A percentile compares a stretch with the other conserved stretches of the same genome.
phyloP scores from a whole-genome alignment of 208 protist genomes.

The Acanthamoeba sp. region DNA sequence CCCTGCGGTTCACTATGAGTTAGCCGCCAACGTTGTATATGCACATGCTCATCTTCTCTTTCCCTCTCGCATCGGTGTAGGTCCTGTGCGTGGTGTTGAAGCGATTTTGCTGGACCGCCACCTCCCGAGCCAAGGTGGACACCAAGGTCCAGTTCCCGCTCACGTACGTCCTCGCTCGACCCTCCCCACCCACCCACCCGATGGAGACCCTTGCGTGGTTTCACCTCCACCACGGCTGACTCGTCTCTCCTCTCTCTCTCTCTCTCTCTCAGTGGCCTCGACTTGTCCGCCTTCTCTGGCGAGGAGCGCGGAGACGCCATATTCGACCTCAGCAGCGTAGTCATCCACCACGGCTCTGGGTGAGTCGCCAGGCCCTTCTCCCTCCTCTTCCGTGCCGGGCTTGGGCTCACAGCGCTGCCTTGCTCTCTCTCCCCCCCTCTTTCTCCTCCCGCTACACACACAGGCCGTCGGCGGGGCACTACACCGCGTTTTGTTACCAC shows the following conservation, averaged over 20 bases:
- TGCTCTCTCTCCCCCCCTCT: background rate
- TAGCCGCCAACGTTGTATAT: background rate
- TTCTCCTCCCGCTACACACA: background rate
- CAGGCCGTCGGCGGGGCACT: constrained; percentile 9
- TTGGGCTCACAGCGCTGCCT: too few relatives aligned
- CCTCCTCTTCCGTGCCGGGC: background rate
- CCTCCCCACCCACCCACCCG: too few relatives aligned
- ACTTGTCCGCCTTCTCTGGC: background rate
- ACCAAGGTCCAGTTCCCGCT: constrained; percentile 58
- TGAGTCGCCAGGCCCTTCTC: background rate
- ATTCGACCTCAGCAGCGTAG: constrained; percentile 40
- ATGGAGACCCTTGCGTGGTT: too few relatives aligned
- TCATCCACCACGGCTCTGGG: constrained; percentile 60
- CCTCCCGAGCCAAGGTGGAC: constrained; percentile 43
- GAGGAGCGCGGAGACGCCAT: constrained; percentile 1
- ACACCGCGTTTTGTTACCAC: constrained; percentile 55
- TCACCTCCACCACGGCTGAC: background rate
- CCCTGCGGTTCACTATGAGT: background rate
- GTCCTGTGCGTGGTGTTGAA: constrained; percentile 68
- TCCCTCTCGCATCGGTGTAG: background rate
- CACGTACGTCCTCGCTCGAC: background rate
- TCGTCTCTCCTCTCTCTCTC: background rate
- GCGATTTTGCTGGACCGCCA: constrained; percentile 70
- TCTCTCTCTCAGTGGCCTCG: background rate
- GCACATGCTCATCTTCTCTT: background rate